Conservation (phyloP, 495 filamentous ascomycete species). For the Barbatosphaeria neglecta region DNA sequence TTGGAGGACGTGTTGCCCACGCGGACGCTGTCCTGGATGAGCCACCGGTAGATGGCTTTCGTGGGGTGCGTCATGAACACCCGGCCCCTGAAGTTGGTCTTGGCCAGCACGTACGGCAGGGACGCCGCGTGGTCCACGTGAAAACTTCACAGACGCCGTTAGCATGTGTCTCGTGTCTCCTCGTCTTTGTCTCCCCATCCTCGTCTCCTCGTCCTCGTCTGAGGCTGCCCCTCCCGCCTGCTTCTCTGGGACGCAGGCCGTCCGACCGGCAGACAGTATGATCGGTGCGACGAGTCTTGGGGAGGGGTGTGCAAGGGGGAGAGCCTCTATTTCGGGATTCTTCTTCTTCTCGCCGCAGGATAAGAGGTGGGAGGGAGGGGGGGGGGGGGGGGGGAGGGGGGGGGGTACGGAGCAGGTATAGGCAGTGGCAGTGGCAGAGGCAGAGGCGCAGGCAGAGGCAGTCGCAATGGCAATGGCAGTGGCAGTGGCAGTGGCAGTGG, state of each 20-base stretch:
- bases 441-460: too few species aligned
- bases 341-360: too few species aligned
- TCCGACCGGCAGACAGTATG: too few species aligned
- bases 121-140: slow-evolving; percentile 96
- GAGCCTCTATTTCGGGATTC: too few species aligned
- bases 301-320: too few species aligned
- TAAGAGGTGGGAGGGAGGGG: too few species aligned
- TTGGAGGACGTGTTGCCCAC: slow-evolving; percentile 73
- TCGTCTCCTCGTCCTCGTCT: too few species aligned
- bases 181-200: too few species aligned
- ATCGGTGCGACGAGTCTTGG: too few species aligned
- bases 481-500: slow-evolving; percentile 7
- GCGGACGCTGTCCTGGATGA: slow-evolving; percentile 91
- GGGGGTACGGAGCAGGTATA: not conserved
- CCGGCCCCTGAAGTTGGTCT: slow-evolving; percentile 91
- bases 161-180: too few species aligned
- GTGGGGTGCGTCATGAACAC: slow-evolving; percentile 99
- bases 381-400: not conserved
- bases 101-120: slow-evolving; percentile 89
- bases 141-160: slow-evolving; percentile 52
- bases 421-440: slow-evolving; percentile 10
- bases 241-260: too few species aligned
- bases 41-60: slow-evolving; percentile 99
- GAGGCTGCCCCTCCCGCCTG: too few species aligned
- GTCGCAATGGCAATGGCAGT: slow-evolving; percentile 11